A percentile compares a stretch with the other conserved stretches of the same genome.
phyloP scores from a whole-genome alignment of 345 rosid genomes.

The Toxicodendron radicans region DNA sequence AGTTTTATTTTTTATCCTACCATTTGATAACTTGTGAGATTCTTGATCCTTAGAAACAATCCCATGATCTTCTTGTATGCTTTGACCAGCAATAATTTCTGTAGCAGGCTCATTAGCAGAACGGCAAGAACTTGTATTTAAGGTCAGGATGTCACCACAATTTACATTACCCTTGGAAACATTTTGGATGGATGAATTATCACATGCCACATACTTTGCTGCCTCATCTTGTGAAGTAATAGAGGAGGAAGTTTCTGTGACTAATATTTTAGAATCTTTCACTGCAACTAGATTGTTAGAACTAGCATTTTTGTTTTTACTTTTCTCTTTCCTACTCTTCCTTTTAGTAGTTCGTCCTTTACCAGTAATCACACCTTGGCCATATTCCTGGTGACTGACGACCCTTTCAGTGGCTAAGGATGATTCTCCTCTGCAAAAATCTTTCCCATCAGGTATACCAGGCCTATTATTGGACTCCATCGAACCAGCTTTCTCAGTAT shows the following conservation, averaged over 20 bases:
- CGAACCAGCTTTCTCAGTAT: slow-evolving; percentile 30
- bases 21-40: slow-evolving; percentile 21
- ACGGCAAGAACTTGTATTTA: slow-evolving; percentile 25
- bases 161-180: slow-evolving; percentile 24
- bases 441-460: slow-evolving; percentile 30
- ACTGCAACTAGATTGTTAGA: slow-evolving; percentile 33
- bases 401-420: slow-evolving; percentile 39
- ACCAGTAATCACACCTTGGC: slow-evolving; percentile 43
- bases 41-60: slow-evolving; percentile 30
- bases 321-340: slow-evolving; percentile 67
- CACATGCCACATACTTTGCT: slow-evolving; percentile 25
- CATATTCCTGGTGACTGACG: slow-evolving; percentile 66
- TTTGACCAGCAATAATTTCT: slow-evolving; percentile 33
- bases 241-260: slow-evolving; percentile 34
- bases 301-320: slow-evolving; percentile 45
- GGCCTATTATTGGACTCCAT: slow-evolving; percentile 42
- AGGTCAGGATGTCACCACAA: slow-evolving; percentile 17
- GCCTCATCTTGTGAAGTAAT: slow-evolving; percentile 32
- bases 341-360: slow-evolving; percentile 51
- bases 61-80: slow-evolving; percentile 32
- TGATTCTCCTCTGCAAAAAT: slow-evolving; percentile 33
- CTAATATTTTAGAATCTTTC: slow-evolving; percentile 35
- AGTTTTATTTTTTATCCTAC: slow-evolving; percentile 25
- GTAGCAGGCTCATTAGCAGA: slow-evolving; percentile 38
- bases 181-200: slow-evolving; percentile 29